Evolutionary conservation across 805 yeast genomes (phyloP).

Genomic region (Lipomyces sp.): DNA sequence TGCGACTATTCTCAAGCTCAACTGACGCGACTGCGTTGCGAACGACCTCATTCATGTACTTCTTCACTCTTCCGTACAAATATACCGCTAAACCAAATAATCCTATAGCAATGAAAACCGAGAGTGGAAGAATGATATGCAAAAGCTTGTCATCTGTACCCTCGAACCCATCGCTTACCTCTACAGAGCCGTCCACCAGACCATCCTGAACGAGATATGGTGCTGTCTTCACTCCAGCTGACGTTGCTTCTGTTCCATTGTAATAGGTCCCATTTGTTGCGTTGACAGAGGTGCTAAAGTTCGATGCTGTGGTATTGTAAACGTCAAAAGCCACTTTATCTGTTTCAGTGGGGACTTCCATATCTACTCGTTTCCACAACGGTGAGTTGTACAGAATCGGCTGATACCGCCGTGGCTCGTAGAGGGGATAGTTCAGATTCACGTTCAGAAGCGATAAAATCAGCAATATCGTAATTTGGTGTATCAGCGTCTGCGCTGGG

Average conservation of each 20-base stretch:
- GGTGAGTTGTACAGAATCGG: neutral
- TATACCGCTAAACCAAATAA: neutral
- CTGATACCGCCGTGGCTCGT: slow-evolving; percentile 6
- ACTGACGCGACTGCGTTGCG: neutral
- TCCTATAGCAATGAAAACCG: neutral
- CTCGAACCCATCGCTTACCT: neutral
- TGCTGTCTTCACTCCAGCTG: neutral
- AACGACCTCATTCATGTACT: neutral
- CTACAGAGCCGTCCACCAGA: neutral
- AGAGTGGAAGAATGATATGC: slow-evolving; percentile 2
- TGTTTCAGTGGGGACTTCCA: neutral
- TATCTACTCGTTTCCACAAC: neutral
- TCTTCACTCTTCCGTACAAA: slow-evolving; percentile 5
- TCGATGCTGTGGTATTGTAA: neutral
- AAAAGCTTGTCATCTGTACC: neutral
- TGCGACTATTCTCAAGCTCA: neutral
- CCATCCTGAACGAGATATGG: slow-evolving; percentile 3
- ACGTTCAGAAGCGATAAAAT: slow-evolving; percentile 8
- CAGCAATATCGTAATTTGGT: neutral
- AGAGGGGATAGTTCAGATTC: slow-evolving; percentile 12
- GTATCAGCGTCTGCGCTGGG: neutral
- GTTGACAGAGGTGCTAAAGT: neutral
- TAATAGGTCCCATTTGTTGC: neutral
- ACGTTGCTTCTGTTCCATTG: neutral
- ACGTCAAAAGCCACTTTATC: neutral